Evolutionary conservation across 1,139 yeast species (phyloP).

Genomic region (Geotrichum phurueaensis): DNA sequence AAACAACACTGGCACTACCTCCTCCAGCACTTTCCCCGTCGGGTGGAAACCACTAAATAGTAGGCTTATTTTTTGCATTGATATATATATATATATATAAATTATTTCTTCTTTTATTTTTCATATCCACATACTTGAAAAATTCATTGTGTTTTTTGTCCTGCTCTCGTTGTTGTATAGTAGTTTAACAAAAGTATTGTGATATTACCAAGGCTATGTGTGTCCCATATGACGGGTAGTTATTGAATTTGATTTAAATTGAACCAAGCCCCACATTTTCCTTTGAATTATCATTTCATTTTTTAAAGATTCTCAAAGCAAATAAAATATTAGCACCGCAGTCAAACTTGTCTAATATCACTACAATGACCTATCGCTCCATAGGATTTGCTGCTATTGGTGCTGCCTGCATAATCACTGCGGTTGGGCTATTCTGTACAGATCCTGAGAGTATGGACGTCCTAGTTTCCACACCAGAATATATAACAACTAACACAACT

Average conservation of each 20-base stretch:
- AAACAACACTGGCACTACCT: conserved; percentile 2
- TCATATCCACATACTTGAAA: neutral
- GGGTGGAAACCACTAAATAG: neutral
- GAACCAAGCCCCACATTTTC: neutral
- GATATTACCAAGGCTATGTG: neutral
- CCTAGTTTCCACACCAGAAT: neutral
- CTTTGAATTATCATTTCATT: neutral
- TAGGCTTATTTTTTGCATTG: neutral
- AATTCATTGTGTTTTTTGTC: neutral
- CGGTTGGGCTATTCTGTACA: neutral
- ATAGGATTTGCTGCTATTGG: neutral
- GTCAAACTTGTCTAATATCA: no score
- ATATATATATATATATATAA: neutral
- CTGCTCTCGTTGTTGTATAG: neutral
- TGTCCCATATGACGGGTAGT: neutral
- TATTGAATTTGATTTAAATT: neutral
- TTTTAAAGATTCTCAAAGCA: neutral
- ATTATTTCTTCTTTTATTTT: neutral
- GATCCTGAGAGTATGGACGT: neutral
- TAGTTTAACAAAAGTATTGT: neutral
- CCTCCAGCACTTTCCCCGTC: neutral
- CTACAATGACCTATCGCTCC: neutral
- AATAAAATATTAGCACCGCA: neutral
- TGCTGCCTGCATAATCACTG: neutral
- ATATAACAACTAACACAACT: neutral